Evolutionary conservation across 2,329 filamentous ascomycete genomes (phyloP).

Genomic region (Thelonectria discophora): DNA sequence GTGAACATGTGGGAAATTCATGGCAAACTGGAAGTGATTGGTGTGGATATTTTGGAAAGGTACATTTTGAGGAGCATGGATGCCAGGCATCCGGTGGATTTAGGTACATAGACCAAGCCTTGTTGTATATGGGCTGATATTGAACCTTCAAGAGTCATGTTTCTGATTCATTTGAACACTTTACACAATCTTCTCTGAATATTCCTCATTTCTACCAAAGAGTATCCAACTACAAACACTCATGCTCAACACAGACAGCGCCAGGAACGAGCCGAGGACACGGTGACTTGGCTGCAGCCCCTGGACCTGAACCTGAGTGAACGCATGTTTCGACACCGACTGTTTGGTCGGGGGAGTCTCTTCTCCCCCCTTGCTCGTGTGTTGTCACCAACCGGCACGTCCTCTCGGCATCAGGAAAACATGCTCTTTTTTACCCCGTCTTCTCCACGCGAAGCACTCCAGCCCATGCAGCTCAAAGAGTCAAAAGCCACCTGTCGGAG

Average conservation of each 20-base stretch:
- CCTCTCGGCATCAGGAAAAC: not conserved
- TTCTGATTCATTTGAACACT: slow-evolving; percentile 3
- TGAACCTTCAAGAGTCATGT: not conserved
- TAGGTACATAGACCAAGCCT: slow-evolving; percentile 9
- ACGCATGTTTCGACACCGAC: too few species aligned
- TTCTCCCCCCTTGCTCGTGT: too few species aligned
- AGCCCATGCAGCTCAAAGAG: not conserved
- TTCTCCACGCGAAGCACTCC: not conserved
- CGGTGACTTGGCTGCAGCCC: not conserved
- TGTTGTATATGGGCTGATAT: slow-evolving; percentile 3
- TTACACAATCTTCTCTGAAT: not conserved
- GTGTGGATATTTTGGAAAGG: slow-evolving; percentile 11
- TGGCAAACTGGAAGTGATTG: slow-evolving; percentile 33
- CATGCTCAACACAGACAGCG: not conserved
- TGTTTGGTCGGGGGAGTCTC: too few species aligned
- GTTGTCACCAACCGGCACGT: slow-evolving; percentile 14
- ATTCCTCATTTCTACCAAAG: not conserved
- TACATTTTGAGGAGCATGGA: slow-evolving; percentile 7
- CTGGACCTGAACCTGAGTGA: not conserved
- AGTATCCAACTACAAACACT: not conserved
- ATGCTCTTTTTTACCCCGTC: not conserved
- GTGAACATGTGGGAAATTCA: too few species aligned
- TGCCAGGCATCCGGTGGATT: slow-evolving; percentile 4
- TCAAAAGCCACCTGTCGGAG: slow-evolving; percentile 11
- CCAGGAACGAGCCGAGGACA: not conserved